phyloP scores from a whole-genome alignment of 805 yeast genomes.

The Metschnikowia rubicola region DNA sequence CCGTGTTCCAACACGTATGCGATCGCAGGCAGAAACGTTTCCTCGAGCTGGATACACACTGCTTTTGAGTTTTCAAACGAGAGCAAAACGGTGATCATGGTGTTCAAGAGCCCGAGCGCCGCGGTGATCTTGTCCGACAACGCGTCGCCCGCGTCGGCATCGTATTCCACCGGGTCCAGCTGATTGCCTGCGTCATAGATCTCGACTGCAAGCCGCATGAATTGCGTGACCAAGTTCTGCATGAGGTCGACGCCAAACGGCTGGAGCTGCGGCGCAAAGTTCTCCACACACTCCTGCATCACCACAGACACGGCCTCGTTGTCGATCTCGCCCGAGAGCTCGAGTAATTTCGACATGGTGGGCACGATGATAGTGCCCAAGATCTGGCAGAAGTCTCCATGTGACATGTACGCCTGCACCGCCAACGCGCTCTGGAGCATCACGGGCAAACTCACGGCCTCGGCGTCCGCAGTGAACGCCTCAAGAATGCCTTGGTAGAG shows the following conservation, averaged over 20 bases:
- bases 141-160: slow-evolving; percentile 26
- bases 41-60: slow-evolving; percentile 61
- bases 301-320: slow-evolving; percentile 84
- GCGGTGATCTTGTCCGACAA: slow-evolving; percentile 73
- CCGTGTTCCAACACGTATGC: slow-evolving; percentile 62
- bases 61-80: slow-evolving; percentile 79
- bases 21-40: slow-evolving; percentile 65
- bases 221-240: slow-evolving; percentile 26
- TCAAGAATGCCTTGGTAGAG: slow-evolving; percentile 35
- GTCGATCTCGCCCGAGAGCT: slow-evolving; percentile 76
- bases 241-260: slow-evolving; percentile 29
- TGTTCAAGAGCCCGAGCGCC: slow-evolving; percentile 75
- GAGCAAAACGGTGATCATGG: slow-evolving; percentile 75
- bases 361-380: slow-evolving; percentile 68
- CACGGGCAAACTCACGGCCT: slow-evolving; percentile 55
- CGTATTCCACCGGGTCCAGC: slow-evolving; percentile 20
- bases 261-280: slow-evolving; percentile 76
- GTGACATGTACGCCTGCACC: slow-evolving; percentile 69
- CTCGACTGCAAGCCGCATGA: slow-evolving; percentile 30
- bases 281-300: slow-evolving; percentile 93
- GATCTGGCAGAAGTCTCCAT: slow-evolving; percentile 64
- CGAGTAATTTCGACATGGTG: slow-evolving; percentile 75
- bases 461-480: slow-evolving; percentile 25
- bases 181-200: slow-evolving; percentile 49
- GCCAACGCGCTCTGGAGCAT: slow-evolving; percentile 83